A percentile compares a stretch with the other conserved stretches of the same genome.
phyloP scores from a whole-genome alignment of 257 asterid genomes.

The Jaltomata sinuosa region DNA sequence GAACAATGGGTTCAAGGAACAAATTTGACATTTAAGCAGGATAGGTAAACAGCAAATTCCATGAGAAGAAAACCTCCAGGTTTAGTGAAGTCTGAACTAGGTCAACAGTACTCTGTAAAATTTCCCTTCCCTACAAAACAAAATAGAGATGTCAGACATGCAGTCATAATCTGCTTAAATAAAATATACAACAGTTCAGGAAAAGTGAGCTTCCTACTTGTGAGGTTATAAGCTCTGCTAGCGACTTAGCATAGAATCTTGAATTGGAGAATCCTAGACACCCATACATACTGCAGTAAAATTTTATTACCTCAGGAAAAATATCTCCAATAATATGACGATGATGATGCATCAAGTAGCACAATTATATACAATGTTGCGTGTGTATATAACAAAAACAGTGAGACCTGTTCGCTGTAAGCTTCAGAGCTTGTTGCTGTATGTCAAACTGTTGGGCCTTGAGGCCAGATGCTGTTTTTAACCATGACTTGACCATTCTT shows the following conservation, averaged over 20 bases:
- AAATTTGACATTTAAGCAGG: slow-evolving; percentile 1
- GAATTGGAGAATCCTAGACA: slow-evolving; percentile 96
- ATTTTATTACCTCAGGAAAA: slow-evolving; percentile 12
- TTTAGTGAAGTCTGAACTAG: slow-evolving; percentile 78
- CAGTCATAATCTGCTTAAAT: neutral
- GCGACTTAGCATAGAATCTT: slow-evolving; percentile 92
- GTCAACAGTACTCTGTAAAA: slow-evolving; percentile 86
- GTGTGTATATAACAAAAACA: neutral
- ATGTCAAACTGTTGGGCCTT: slow-evolving; percentile 89
- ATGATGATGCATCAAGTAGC: slow-evolving; percentile 8
- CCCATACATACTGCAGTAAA: slow-evolving; percentile 77
- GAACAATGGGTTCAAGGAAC: slow-evolving; percentile 6
- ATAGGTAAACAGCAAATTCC: neutral
- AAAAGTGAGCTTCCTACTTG: slow-evolving; percentile 42
- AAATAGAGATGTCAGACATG: slow-evolving; percentile 14
- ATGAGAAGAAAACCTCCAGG: slow-evolving; percentile 52
- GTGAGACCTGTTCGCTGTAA: slow-evolving; percentile 91
- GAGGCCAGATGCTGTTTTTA: slow-evolving; percentile 79
- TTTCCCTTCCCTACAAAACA: slow-evolving; percentile 83
- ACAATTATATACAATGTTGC: neutral
- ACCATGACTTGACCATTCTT: slow-evolving; percentile 61
- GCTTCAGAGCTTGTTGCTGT: slow-evolving; percentile 93
- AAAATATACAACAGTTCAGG: neutral
- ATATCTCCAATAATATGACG: neutral
- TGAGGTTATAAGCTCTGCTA: slow-evolving; percentile 89